Percentiles rank a stretch among this genome's conserved stretches.
Evolutionary conservation across 495 filamentous ascomycete species (phyloP).

Genomic region (Neohortaea acidophila): DNA sequence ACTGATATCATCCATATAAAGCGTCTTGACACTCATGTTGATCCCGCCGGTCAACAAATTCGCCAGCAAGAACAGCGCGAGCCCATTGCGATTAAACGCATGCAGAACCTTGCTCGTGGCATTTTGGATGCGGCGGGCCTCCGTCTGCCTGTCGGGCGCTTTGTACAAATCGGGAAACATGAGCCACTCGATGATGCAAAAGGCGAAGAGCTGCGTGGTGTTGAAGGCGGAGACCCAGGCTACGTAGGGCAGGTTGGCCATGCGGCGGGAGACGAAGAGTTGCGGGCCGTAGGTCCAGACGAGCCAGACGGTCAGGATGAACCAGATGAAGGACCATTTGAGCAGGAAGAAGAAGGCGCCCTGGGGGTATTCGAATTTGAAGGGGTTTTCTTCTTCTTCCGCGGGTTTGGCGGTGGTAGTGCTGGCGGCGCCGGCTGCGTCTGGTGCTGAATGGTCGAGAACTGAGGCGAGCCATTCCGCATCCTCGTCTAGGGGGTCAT

Average conservation of each 20-base stretch:
- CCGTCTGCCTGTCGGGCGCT: constrained; percentile 31
- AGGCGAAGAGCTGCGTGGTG: constrained; percentile 57
- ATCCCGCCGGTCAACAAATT: constrained; percentile 81
- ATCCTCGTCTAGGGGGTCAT: constrained; percentile 14
- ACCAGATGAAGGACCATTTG: constrained; percentile 50
- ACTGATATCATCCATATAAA: constrained; percentile 44
- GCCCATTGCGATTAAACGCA: constrained; percentile 77
- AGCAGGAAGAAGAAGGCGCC: constrained; percentile 45
- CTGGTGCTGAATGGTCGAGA: background rate
- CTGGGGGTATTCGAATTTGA: constrained; percentile 29
- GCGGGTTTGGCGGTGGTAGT: background rate
- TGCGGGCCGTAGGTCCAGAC: constrained; percentile 56
- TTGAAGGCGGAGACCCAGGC: constrained; percentile 88
- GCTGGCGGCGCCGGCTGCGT: background rate
- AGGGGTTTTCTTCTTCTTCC: constrained; percentile 14
- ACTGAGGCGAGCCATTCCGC: constrained; percentile 13
- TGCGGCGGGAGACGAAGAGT: constrained; percentile 64
- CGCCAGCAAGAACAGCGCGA: constrained; percentile 73
- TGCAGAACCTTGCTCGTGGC: constrained; percentile 64
- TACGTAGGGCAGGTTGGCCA: constrained; percentile 89
- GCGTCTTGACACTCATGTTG: constrained; percentile 69
- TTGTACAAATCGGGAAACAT: constrained; percentile 61
- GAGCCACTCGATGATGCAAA: constrained; percentile 57
- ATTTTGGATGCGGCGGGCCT: constrained; percentile 42
- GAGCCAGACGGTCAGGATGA: constrained; percentile 45